Evolutionary conservation across 106 monocot genomes (phyloP), one percentile per base, ranked within the genome.

Genomic region (Apostasia shenzhenica): DNA sequence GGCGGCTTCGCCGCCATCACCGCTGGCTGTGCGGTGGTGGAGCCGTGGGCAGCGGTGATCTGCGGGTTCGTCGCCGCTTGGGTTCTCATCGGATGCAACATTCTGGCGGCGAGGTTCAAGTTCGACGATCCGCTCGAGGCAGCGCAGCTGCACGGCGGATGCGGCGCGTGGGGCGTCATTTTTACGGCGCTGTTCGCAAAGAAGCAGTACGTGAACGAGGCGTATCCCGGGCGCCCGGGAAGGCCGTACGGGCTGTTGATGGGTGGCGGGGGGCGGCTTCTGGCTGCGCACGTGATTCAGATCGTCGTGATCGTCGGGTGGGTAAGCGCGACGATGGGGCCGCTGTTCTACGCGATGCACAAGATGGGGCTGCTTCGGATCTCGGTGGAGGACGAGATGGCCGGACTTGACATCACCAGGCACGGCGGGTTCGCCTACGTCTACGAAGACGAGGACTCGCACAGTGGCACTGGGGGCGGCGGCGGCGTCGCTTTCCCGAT

Each of bases 81-180:
- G 59, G 81, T 81, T 43, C 76, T 81, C 44, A 67, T 81, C 59
- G 81, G 75, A 11, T 72, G 58, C 69, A 81, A 81, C 66, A 47
- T n/a, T 2, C 57, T 70, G 2, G 81, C 81, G 2, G 71, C 51
- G 71, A 51, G 9, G 26, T 45, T 71, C 12, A 41, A 61, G 5
- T 81, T 67, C 71, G 81, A 81, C 72, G 81, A 81, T 46, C 81
- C 81, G 1, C 67, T 81, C 0, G 80, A 80, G 70, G 80, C 80
- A 46, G 80, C 80, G 59, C 80, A 80, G 70, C 80, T 80, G 8
- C 80, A 80, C 66, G 80, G 80, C 8, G 80, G 80, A 0, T 80
- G 80, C 70, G 80, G 80, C 3, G 63, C 63, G 2, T 81, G 81
- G 81, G 81, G 81, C 5, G 48, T 81, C 6, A 12, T 81, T 5